phyloP scores from a whole-genome alignment of 768 basidiomycete species.

The Trametes meyenii region DNA sequence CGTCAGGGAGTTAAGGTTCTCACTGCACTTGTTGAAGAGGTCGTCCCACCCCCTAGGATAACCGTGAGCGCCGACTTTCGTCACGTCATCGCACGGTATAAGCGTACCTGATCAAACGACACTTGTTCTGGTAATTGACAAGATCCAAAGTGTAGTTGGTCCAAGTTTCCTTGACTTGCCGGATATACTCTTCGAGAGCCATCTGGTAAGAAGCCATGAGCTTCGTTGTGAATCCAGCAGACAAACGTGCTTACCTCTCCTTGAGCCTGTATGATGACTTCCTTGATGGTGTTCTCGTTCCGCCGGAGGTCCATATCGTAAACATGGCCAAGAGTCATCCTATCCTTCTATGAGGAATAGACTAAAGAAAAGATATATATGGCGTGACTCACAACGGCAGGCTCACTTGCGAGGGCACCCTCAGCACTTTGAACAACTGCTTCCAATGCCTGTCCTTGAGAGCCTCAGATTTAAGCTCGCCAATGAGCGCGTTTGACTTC shows the following conservation, averaged over 20 bases:
- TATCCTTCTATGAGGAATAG: constrained; percentile 31
- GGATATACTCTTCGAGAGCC: constrained; percentile 94
- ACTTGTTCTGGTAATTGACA: constrained; percentile 99
- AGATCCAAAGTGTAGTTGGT: constrained; percentile 93
- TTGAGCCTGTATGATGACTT: constrained; percentile 95
- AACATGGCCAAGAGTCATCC: constrained; percentile 94
- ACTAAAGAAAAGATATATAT: constrained; percentile 13
- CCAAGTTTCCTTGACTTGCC: constrained; percentile 97
- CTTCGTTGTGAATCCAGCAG: not conserved
- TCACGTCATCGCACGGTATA: not conserved
- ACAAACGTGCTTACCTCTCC: constrained; percentile 69
- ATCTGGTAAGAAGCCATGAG: constrained; percentile 54
- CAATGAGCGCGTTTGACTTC: constrained; percentile 88
- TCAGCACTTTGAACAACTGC: constrained; percentile 89
- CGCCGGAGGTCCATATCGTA: constrained; percentile 96
- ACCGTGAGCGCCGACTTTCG: not conserved
- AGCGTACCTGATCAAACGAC: constrained; percentile 83
- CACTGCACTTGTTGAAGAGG: constrained; percentile 93
- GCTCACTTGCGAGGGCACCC: constrained; percentile 73
- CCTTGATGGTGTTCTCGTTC: constrained; percentile 90
- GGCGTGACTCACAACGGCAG: constrained; percentile 61
- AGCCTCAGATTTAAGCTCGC: constrained; percentile 95
- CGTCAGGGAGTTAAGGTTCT: constrained; percentile 92
- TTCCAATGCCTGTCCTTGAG: constrained; percentile 99
- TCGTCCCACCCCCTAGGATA: constrained; percentile 89